phyloP scores from a whole-genome alignment of 1,139 yeast species.

The Geotrichum aggregatum region DNA sequence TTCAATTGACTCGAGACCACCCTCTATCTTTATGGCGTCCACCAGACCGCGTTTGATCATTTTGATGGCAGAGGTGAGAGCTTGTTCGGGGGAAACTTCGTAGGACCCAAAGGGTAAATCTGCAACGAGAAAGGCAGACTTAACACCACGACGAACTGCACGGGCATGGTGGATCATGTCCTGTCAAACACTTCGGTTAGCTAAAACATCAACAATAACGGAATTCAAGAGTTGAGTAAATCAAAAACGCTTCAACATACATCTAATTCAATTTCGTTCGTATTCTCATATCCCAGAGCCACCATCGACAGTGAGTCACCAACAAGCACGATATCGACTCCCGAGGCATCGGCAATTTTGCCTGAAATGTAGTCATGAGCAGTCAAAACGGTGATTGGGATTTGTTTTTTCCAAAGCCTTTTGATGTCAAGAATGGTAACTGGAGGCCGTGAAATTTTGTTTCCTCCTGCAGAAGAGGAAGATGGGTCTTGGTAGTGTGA shows the following conservation, averaged over 20 bases:
- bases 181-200: constrained; percentile 8
- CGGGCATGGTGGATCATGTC: constrained; percentile 72
- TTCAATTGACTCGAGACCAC: constrained; percentile 55
- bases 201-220: constrained; percentile 23
- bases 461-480: neutral
- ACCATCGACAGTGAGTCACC: constrained; percentile 96
- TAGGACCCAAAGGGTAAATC: constrained; percentile 89
- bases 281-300: constrained; percentile 73
- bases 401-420: constrained; percentile 41
- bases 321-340: constrained; percentile 66
- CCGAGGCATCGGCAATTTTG: constrained; percentile 62
- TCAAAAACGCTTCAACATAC: no score
- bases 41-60: constrained; percentile 62
- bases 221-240: neutral
- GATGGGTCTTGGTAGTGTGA: constrained; percentile 16
- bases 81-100: constrained; percentile 62
- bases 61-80: constrained; percentile 58
- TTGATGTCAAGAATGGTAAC: constrained; percentile 46
- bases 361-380: constrained; percentile 86
- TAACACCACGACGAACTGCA: constrained; percentile 71
- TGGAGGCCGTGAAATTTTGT: constrained; percentile 11
- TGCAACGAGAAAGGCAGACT: constrained; percentile 65
- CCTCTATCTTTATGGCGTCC: constrained; percentile 85
- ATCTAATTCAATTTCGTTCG: constrained; percentile 70
- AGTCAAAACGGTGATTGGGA: constrained; percentile 67